Percentiles rank a stretch among this genome's conserved stretches.
Conservation (phyloP, 495 filamentous ascomycete species). For the Recurvomyces mirabilis region DNA sequence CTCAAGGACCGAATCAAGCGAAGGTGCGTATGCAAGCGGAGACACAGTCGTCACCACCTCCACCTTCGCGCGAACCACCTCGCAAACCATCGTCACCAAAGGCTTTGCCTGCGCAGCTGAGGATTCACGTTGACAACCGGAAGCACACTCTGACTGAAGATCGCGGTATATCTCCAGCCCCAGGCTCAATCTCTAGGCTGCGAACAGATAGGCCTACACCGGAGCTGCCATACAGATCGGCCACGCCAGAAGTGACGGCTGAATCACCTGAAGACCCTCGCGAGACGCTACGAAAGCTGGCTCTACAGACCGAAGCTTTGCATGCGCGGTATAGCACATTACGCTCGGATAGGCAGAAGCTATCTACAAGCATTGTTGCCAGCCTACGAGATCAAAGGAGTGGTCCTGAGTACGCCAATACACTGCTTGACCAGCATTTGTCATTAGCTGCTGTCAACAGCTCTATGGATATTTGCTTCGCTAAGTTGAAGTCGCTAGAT, state of each 20-base stretch:
- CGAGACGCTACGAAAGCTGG: slow-evolving; percentile 6
- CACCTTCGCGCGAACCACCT: too few species aligned
- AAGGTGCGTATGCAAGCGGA: neutral
- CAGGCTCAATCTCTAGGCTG: too few species aligned
- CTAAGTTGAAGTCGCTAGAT: slow-evolving; percentile 16
- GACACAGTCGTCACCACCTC: neutral
- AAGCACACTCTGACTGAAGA: too few species aligned
- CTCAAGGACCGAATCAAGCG: neutral
- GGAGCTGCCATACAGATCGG: slow-evolving; percentile 1
- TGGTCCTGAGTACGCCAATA: slow-evolving; percentile 14
- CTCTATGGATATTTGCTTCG: slow-evolving; percentile 22
- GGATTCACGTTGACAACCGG: too few species aligned
- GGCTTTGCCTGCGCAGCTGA: too few species aligned
- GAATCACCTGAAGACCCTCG: slow-evolving; percentile 1
- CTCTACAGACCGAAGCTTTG: slow-evolving; percentile 13
- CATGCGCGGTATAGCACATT: slow-evolving; percentile 14
- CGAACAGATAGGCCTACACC: too few species aligned
- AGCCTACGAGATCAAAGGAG: slow-evolving; percentile 11
- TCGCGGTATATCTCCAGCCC: too few species aligned
- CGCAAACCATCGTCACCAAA: too few species aligned
- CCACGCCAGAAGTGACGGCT: neutral
- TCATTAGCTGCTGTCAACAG: slow-evolving; percentile 15
- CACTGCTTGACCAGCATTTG: slow-evolving; percentile 18
- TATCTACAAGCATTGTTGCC: slow-evolving; percentile 9
- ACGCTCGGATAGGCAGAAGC: slow-evolving; percentile 12